Evolutionary conservation across 208 protist species (phyloP).

Genomic region (Crithidia acanthocephali): DNA sequence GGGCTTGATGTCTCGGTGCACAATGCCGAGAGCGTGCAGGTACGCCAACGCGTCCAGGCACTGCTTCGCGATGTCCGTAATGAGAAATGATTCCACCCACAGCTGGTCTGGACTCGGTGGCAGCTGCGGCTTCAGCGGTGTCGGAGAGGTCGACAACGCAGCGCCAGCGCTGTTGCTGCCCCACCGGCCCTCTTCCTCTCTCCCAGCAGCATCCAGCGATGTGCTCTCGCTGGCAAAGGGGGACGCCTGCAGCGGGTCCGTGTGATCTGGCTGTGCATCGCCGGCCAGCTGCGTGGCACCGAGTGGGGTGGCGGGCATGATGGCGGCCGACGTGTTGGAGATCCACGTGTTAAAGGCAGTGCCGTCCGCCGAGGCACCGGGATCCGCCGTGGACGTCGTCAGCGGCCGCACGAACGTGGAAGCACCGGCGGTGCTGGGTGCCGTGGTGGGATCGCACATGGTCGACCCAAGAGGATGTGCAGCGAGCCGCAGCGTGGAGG

Average conservation of each 20-base stretch:
- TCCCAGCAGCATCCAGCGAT: background rate
- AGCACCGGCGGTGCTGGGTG: background rate
- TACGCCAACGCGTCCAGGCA: conserved; percentile 84
- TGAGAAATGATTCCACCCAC: conserved; percentile 78
- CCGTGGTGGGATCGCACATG: background rate
- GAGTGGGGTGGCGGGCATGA: conserved; percentile 27
- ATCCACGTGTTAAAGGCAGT: conserved; percentile 33
- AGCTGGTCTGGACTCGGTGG: conserved; percentile 15
- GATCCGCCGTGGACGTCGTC: background rate
- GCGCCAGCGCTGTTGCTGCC: background rate
- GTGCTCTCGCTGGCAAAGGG: background rate
- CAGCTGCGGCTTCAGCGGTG: conserved; percentile 5
- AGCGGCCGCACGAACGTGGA: background rate
- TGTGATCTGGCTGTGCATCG: background rate
- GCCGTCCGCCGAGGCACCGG: background rate
- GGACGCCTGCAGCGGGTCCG: background rate
- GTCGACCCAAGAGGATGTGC: background rate
- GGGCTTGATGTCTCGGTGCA: conserved; percentile 95
- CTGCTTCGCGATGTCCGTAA: conserved; percentile 77
- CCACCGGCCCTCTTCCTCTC: background rate
- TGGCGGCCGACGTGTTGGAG: conserved; percentile 13
- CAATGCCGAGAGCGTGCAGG: conserved; percentile 77
- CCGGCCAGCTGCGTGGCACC: conserved; percentile 20
- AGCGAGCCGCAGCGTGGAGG: conserved; percentile 8
- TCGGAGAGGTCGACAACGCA: background rate